Evolutionary conservation across 164 flowering plant genomes (phyloP), one percentile per base, ranked within the genome.

Genomic region (Umbilicus rupestris): DNA sequence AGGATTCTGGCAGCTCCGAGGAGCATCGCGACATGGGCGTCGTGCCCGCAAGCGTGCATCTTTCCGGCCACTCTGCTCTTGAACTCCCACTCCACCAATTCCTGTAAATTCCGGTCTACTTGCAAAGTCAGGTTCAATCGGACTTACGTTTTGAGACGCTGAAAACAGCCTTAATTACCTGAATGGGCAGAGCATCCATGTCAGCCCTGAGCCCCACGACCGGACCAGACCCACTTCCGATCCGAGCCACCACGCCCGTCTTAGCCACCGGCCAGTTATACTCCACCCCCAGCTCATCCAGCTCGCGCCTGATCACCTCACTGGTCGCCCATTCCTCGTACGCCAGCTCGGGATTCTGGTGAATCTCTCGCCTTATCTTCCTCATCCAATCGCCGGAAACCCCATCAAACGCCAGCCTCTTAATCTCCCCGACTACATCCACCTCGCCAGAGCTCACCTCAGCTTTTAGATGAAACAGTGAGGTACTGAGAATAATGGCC

Each of bases 141-240:
- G n/a, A n/a, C n/a, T n/a, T n/a, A n/a, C n/a, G n/a, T n/a, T 50
- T 7, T 50, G 26, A 11, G 9, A 50, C 1, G 1, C 20, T 50
- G 24, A 50, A 50, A 24, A 50, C 20, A 50, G 16, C 26, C n/a
- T 11, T 19, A 50, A 50, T 11, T 22, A 86, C 91, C 88, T 86
- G 85, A 65, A 86, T 83, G 28, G 88, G 87, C 75, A 86, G 66
- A 68, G 91, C 91, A 73, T 86, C 91, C 91, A 86, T 86, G 45
- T 86, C 91, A 5, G 85, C 91, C 72, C 91, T 83, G 1, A 86
- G 79, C 50, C 85, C 91, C 60, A 86, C 83, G 70, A 81, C 83
- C 14, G 88, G 91, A 0, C 81, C 79, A 17, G 75, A 71, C 14
- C 87, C 89, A 22, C 85, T 72, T 22, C 95, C 95, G 70, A 88